Base-by-base conservation (phyloP, 2,329 filamentous ascomycete species). In the Cladosporium velox region DNA sequence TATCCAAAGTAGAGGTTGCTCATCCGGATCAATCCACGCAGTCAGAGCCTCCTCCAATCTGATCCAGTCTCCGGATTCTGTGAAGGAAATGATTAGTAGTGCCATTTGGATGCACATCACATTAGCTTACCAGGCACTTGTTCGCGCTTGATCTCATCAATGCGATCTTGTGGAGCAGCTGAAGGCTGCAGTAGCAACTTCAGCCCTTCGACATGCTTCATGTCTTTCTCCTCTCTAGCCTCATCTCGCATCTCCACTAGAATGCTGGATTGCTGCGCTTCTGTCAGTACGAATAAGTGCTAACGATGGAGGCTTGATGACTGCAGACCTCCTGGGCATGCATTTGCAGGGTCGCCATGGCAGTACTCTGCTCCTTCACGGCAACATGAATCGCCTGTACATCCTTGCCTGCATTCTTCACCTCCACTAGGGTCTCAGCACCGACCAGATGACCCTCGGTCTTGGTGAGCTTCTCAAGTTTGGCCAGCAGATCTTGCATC, bases 31-130 rank as follows among this genome's bases (percentile, higher is more conserved):
- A 0, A 82, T 38, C 82, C 82, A 84, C 0, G 73, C 69, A 10
- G 76, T 73, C 24, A 83, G 73, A 0, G 76, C 71, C 0, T 76
- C 72, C 65, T 84, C 82, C 1, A 75, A 64, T 2, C 79, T 72
- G 10, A 84, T 73, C 82, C 82, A 84, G 47, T 83, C 78, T 28
- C 83, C 82, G 0, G 82, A 84, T 0, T 77, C 47, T 49, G n/a
- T 24, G 24, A 24, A 21, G 6, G 8, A 2, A 49, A 26, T 26
- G 18, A 21, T 49, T 7, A 49, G 47, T 49, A 49, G 14, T 24
- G 47, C 8, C 47, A 49, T 12, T 18, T 2, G 21, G 8, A 49
- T n/a, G 47, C 47, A 7, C 7, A 26, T 26, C 21, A 26, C 26
- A 21, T 49, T 12, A 49, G 47, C 47, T 49, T 12, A 49, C 47